Base-by-base conservation (phyloP, 345 rosid species). In the Adansonia digitata region DNA sequence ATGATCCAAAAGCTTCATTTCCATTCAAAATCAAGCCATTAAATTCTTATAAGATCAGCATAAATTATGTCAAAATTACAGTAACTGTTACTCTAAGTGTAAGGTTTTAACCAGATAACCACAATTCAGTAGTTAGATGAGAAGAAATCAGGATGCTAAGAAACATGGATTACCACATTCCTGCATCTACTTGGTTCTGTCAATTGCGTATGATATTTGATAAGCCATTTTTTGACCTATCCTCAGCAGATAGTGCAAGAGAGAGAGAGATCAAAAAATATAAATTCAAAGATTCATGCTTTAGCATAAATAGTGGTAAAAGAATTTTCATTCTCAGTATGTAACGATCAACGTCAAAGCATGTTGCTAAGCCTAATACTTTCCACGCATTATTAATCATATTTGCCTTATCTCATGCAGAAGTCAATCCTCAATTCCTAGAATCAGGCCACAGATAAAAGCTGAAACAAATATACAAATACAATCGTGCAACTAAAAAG, bases 11-110 rank as follows among this genome's bases (percentile, higher is more conserved):
- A 64, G 48, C 14, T 48, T 31, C 26, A 74, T 34, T 57, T 52
- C 24, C 39, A 48, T 53, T 52, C 55, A 75, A 35, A 69, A 51
- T 31, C 64, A 59, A 69, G 51, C 27, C 39, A 27, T 43, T 74
- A 37, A 24, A 18, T 35, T 18, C 59, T 35, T 31, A 8, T 18
- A 29, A 60, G 71, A 52, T 49, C 34, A 63, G 56, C 57, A 24
- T 49, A 37, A 7, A 39, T 31, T 39, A 45, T 12, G 4, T 18
- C 40, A 27, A 37, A 22, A 46, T 9, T 15, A 15, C 48, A 31
- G 37, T 20, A 48, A 46, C n/a, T 37, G 31, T 40, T 65, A 5
- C 31, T 7, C 1, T n/a, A n/a, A 37, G n/a, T 35, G 35, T 37
- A 22, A 35, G 15, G 68, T 35, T 63, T 39, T 37, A 15, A n/a